Evolutionary conservation across 148 eudicot species (phyloP).

Genomic region (Oxyria digyna): DNA sequence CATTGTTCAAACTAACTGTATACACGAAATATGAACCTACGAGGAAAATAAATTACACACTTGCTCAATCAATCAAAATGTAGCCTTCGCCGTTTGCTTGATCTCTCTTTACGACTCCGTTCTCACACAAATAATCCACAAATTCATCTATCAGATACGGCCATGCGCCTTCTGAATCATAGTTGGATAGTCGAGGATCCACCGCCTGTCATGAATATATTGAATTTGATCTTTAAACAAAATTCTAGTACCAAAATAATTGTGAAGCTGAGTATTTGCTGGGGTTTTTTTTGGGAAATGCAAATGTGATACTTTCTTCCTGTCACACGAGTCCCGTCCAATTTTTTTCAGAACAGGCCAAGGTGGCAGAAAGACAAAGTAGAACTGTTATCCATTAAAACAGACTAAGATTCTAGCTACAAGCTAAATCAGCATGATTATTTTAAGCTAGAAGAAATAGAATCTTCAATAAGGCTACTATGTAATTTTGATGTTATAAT

Average conservation of each 20-base stretch:
- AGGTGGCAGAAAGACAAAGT: not conserved
- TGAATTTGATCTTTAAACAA: not conserved
- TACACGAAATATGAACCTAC: not conserved
- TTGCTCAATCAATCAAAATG: slow-evolving; percentile 8
- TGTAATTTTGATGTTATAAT: not conserved
- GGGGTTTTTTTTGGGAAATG: not conserved
- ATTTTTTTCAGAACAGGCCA: not conserved
- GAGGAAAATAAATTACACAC: not conserved
- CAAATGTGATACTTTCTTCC: not conserved
- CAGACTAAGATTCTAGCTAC: not conserved
- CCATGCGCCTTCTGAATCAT: slow-evolving; percentile 97
- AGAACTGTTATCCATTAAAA: not conserved
- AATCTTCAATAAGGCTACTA: not conserved
- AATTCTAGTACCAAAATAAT: not conserved
- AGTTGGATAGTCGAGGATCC: slow-evolving; percentile 69
- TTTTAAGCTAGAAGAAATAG: not conserved
- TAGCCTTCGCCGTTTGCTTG: slow-evolving; percentile 23
- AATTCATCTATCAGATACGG: slow-evolving; percentile 94
- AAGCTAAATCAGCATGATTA: not conserved
- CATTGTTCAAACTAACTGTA: not conserved
- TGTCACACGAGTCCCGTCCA: not conserved
- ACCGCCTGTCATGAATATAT: slow-evolving; percentile 36
- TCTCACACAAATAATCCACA: slow-evolving; percentile 80
- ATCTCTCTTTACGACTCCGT: slow-evolving; percentile 47
- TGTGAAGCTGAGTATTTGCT: not conserved